Evolutionary conservation across 441 rosid species (phyloP), one percentile per base, ranked within the genome.

Genomic region (Metrosideros polymorpha): DNA sequence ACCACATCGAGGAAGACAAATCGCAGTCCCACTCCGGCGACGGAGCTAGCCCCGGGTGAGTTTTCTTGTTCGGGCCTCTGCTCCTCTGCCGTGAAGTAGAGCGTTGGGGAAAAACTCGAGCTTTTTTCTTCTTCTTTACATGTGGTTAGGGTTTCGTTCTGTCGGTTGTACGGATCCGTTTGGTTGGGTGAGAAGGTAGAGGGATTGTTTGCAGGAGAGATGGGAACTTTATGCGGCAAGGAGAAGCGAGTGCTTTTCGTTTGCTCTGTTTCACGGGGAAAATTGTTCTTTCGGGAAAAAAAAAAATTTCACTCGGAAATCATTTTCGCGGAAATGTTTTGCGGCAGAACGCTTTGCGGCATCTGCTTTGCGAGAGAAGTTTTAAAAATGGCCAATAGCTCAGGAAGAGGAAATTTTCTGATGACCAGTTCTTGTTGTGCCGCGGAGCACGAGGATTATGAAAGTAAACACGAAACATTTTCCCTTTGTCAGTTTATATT

Each of bases 1-100:
- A 92, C 87, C 91, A 89, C 51, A 84, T 76, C 7, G 92, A 93
- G 25, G 94, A 91, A 50, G 91, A 92, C 87, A 92, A 87, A 91
- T 90, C 94, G 88, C 94, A 89, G 25, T 90, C 93, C 83, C 98
- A 89, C 88, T 77, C 94, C 51, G 97, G 94, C 17, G 93, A 93
- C 54, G 95, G 95, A 89, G 93, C 95, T 61, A 95, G 97, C 84
- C 95, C 95, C 9, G 98, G 96, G 98, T 94, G 90, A 49, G 27
- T 85, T 42, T 52, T 53, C 76, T 32, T 85, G 77, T 9, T 29
- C 77, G 51, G 51, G 15, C 86, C 35, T 56, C 35, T 82, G 29
- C 45, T 54, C 87, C n/a, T 9, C 27, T 19, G 85, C 42, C 57
- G 29, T 5, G 43, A 32, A 39, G 43, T 35, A 0, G 47, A 25